Evolutionary conservation across 139 green algal species (phyloP).

Genomic region (Chlorella sp.): DNA sequence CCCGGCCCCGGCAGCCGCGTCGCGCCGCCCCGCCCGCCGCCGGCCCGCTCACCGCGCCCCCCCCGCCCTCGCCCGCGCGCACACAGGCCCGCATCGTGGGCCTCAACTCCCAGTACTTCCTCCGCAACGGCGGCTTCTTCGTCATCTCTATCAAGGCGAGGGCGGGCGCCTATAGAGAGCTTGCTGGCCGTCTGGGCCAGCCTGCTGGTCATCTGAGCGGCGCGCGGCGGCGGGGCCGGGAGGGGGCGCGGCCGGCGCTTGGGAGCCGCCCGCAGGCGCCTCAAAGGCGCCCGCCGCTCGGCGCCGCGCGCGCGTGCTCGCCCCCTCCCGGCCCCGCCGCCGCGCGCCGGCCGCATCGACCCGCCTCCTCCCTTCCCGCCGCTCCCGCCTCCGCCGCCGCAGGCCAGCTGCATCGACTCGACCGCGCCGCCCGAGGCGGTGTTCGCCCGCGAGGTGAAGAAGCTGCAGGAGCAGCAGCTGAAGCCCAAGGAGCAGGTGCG

Average conservation of each 20-base stretch:
- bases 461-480: constrained; percentile 96
- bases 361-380: too few relatives aligned
- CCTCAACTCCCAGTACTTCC: constrained; percentile 97
- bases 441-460: constrained; percentile 98
- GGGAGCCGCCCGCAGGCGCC: too few relatives aligned
- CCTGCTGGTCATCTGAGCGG: too few relatives aligned
- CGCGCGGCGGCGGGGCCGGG: too few relatives aligned
- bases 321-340: too few relatives aligned
- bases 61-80: background rate
- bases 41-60: background rate
- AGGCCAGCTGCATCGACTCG: constrained; percentile 99
- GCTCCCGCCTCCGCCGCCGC: too few relatives aligned
- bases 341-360: too few relatives aligned
- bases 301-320: too few relatives aligned
- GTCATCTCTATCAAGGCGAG: constrained; percentile 99
- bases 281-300: too few relatives aligned
- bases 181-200: too few relatives aligned
- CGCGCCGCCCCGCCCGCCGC: background rate
- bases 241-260: too few relatives aligned
- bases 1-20: background rate
- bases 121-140: constrained; percentile 97
- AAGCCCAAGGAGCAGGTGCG: constrained; percentile 95
- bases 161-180: too few relatives aligned
- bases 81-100: constrained; percentile 98
- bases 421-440: constrained; percentile 97